Evolutionary conservation across 495 filamentous ascomycete genomes (phyloP).

Genomic region (Lophiotrema nucula): DNA sequence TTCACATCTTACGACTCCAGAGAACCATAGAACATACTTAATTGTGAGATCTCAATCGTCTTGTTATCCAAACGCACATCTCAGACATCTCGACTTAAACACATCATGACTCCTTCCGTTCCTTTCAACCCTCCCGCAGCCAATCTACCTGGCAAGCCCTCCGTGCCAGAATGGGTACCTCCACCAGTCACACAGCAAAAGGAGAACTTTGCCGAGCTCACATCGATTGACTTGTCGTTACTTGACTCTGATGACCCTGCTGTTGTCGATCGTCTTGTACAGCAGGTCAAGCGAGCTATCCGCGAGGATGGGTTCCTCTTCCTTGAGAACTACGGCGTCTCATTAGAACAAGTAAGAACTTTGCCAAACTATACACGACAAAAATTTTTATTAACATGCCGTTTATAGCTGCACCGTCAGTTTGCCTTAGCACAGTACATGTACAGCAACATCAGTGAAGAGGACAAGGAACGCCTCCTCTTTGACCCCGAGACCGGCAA

Average conservation of each 20-base stretch:
- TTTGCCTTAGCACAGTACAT: constrained; percentile 49
- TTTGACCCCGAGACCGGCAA: constrained; percentile 44
- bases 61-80: too few species aligned
- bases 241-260: constrained; percentile 35
- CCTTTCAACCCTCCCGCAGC: constrained; percentile 46
- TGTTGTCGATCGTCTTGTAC: constrained; percentile 44
- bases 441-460: constrained; percentile 47
- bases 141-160: constrained; percentile 41
- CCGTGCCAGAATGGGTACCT: constrained; percentile 43
- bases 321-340: constrained; percentile 50
- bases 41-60: too few species aligned
- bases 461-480: constrained; percentile 47
- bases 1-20: too few species aligned
- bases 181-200: constrained; percentile 43
- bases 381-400: not conserved
- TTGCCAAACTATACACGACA: not conserved
- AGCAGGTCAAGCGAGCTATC: constrained; percentile 45
- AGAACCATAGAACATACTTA: too few species aligned
- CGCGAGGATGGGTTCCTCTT: constrained; percentile 50
- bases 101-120: too few species aligned
- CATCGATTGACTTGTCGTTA: constrained; percentile 40
- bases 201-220: constrained; percentile 44
- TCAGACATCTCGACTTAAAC: too few species aligned
- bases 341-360: constrained; percentile 36
- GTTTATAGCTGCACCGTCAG: constrained; percentile 48